Evolutionary conservation across 495 filamentous ascomycete genomes (phyloP), one percentile per base, ranked within the genome.

Genomic region (Cudoniella acicularis): DNA sequence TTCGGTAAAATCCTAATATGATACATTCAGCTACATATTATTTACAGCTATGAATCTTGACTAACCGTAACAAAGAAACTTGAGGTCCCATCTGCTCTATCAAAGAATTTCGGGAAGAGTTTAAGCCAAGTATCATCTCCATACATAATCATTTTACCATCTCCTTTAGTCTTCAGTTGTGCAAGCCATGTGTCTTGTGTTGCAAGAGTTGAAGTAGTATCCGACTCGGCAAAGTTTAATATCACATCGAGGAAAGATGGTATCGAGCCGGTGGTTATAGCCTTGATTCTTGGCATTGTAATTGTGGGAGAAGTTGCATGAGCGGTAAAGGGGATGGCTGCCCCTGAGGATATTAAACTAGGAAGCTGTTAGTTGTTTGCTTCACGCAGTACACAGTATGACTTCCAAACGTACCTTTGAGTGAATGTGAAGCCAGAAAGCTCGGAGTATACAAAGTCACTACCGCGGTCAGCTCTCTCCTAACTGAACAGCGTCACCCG

Each of bases 91-190:
- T 99, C 94, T 18, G 83, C 77, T 26, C 92, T 84, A 62, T 82
- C 82, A 73, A 99, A 99, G 40, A 85, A 87, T 8, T 80, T 83
- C 3, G 94, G 94, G 68, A 99, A 98, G 30, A 99, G 80, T 71
- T 96, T 98, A 56, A 98, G 75, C 94, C 94, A 99, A 13, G 94
- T 99, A 70, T 99, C 94, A 68, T 99, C 94, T 45, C 94, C 94
- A 64, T 95, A 96, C 89, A 99, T 93, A 69, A 96, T 77, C 51
- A 97, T 77, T 61, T 88, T 89, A 23, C 87, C 89, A 21, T 64
- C 65, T 1, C 68, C 67, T 69, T 84, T 88, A 26, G 86, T 83
- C 70, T 85, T 91, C 72, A 99, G 81, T 73, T 99, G 94, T 22
- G 90, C 88, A 41, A 98, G 80, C 92, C 95, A 98, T 16, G 90